Evolutionary conservation across 371 early-diverging fungal species (phyloP).

Genomic region (Paramicrosporidium saccamoebae): DNA sequence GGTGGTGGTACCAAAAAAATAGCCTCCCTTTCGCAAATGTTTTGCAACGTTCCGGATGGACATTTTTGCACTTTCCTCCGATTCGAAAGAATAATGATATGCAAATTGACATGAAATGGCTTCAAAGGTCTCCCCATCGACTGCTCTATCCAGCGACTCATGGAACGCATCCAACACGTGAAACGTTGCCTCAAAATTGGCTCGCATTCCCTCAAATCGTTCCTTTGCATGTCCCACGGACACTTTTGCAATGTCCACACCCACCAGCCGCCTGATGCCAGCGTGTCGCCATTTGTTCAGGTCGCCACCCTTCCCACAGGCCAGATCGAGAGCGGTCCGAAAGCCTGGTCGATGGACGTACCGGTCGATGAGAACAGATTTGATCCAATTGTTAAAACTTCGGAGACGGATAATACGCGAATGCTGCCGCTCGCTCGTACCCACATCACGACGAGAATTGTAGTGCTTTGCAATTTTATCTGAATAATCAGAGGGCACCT

Average conservation of each 20-base stretch:
- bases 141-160: conserved; percentile 11
- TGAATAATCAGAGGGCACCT: no score
- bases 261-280: conserved; percentile 25
- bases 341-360: conserved; percentile 11
- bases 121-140: conserved; percentile 69
- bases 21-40: conserved; percentile 41
- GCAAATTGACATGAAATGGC: no score
- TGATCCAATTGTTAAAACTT: conserved; percentile 88
- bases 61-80: conserved; percentile 32
- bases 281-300: conserved; percentile 60
- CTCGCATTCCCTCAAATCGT: conserved; percentile 14
- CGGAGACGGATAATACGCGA: conserved; percentile 51
- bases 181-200: no score
- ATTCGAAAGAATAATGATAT: conserved; percentile 86
- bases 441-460: conserved; percentile 51
- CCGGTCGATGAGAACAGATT: conserved; percentile 43
- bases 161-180: no score
- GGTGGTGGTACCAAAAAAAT: conserved; percentile 78
- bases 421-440: conserved; percentile 26
- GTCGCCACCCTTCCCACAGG: conserved; percentile 99
- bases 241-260: conserved; percentile 66
- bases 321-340: conserved; percentile 48
- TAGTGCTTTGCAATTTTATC: conserved; percentile 74
- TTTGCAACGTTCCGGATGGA: conserved; percentile 48
- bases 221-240: conserved; percentile 61